Evolutionary conservation across 2,329 filamentous ascomycete genomes (phyloP).

Genomic region (Sclerotinia spermophila): DNA sequence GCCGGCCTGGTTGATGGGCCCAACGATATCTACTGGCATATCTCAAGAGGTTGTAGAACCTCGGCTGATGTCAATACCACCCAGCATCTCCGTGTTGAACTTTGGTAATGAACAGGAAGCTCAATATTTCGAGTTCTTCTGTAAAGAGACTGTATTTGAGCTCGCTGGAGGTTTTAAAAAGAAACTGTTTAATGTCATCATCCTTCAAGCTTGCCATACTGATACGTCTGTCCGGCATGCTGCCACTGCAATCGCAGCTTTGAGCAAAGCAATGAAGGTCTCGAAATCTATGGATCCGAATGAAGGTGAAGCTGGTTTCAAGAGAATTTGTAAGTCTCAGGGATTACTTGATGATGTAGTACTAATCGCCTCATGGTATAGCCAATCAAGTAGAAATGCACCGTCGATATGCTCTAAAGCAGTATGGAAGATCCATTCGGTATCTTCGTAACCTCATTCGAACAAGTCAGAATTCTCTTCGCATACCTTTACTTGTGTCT

Average conservation of each 20-base stretch:
- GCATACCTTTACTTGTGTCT: constrained; percentile 27
- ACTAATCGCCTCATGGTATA: background rate
- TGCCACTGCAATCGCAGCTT: constrained; percentile 24
- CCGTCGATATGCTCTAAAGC: constrained; percentile 23
- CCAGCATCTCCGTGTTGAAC: constrained; percentile 4
- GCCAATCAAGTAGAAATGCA: constrained; percentile 20
- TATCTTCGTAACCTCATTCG: constrained; percentile 18
- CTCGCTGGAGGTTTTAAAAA: constrained; percentile 23
- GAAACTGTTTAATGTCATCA: constrained; percentile 24
- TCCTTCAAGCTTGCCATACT: constrained; percentile 24
- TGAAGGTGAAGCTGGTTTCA: constrained; percentile 6
- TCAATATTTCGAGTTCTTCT: constrained; percentile 28
- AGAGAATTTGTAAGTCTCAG: constrained; percentile 9
- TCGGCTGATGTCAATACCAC: background rate
- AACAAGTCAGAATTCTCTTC: constrained; percentile 21
- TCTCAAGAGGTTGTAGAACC: background rate
- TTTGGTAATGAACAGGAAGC: constrained; percentile 25
- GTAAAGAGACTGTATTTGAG: constrained; percentile 23
- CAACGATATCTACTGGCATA: constrained; percentile 18
- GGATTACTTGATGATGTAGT: background rate
- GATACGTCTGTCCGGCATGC: constrained; percentile 24
- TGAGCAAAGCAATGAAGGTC: constrained; percentile 23
- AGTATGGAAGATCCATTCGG: constrained; percentile 27
- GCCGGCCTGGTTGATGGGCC: constrained; percentile 17
- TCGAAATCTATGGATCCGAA: background rate